phyloP scores from a whole-genome alignment of 305 asterid species.

The Fraxinus xanthoxyloides region DNA sequence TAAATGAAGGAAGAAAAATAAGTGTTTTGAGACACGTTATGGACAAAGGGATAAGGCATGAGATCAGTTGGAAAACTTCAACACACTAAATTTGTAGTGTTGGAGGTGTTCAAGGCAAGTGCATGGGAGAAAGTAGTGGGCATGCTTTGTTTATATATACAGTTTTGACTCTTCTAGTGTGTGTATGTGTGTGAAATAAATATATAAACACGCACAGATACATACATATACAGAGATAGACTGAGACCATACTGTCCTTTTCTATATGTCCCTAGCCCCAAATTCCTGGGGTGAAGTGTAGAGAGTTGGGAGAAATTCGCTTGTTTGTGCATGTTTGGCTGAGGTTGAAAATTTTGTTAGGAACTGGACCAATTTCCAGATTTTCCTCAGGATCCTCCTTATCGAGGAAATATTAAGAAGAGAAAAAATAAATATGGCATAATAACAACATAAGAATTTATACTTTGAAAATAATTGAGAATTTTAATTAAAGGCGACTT shows the following conservation, averaged over 20 bases:
- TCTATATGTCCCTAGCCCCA: background rate
- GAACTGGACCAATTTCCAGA: background rate
- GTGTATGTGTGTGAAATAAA: background rate
- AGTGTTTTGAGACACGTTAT: background rate
- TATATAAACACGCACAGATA: background rate
- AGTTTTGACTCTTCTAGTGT: background rate
- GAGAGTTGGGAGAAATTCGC: background rate
- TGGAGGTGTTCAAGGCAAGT: background rate
- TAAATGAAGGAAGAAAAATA: background rate
- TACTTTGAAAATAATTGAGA: no score
- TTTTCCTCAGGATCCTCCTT: background rate
- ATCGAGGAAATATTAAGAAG: background rate
- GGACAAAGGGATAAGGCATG: background rate
- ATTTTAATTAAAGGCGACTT: no score
- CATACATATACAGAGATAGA: background rate
- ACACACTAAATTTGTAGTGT: background rate
- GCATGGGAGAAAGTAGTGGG: conserved; percentile 3
- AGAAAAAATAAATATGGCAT: background rate
- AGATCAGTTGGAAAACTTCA: background rate
- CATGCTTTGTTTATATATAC: background rate
- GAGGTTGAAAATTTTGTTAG: background rate
- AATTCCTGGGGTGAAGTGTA: background rate
- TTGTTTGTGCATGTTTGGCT: background rate
- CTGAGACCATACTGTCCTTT: background rate
- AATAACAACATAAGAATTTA: no score